A percentile compares a stretch with the other conserved stretches of the same genome.
These are phyloP conservation scores for Elaeagnus macrophylla DNA, from an alignment of 306 rosid genomes.

Conservation along the genomic window DNA sequence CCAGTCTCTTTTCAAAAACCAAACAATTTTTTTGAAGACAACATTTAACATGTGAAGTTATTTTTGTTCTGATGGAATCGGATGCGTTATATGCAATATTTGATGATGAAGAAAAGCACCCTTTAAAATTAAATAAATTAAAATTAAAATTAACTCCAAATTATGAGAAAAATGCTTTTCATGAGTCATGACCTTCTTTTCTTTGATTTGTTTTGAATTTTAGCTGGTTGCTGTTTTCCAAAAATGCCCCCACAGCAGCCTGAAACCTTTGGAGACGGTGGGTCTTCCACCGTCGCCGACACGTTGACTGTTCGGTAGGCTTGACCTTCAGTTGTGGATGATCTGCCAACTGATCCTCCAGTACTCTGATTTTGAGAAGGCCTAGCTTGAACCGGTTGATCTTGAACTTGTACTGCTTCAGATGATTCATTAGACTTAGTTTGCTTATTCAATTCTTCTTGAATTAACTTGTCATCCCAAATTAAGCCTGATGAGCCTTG, in stretches of 20 bases:
- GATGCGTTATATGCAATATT: no score
- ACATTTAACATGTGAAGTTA: no score
- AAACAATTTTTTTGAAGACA: no score
- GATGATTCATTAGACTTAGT: not conserved
- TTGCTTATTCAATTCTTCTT: conserved; percentile 21
- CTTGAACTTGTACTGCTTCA: not conserved
- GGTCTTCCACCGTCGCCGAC: conserved; percentile 37
- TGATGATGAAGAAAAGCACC: no score
- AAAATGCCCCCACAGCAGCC: conserved; percentile 49
- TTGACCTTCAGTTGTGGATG: conserved; percentile 17
- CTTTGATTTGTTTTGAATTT: conserved; percentile 24
- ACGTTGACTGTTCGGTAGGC: conserved; percentile 27
- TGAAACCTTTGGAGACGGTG: conserved; percentile 67
- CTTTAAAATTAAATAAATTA: no score
- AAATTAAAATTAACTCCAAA: no score
- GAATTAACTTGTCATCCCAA: conserved; percentile 53
- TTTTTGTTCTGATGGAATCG: no score
- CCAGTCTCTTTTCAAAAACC: no score
- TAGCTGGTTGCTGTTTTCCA: conserved; percentile 24
- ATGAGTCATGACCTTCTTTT: conserved; percentile 24
- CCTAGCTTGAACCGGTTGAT: no score
- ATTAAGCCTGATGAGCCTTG: conserved; percentile 69
- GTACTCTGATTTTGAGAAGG: no score
- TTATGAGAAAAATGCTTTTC: not conserved
- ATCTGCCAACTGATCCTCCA: no score